phyloP scores from a whole-genome alignment of 2,329 filamentous ascomycete species.

The Mycogone perniciosa region DNA sequence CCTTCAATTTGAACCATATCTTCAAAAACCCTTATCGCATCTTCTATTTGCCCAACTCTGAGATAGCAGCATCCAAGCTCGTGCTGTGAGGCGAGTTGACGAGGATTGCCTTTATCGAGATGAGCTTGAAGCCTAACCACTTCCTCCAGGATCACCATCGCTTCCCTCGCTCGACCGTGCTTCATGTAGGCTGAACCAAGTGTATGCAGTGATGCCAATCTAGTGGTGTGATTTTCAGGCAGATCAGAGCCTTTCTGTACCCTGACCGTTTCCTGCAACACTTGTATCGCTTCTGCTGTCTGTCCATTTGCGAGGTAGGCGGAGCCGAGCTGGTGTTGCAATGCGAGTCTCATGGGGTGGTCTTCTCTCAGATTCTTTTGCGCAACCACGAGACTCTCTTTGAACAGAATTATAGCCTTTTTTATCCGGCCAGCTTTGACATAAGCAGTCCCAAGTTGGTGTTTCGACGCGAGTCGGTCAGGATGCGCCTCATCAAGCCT shows the following conservation, averaged over 20 bases:
- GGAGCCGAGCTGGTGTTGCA: background rate
- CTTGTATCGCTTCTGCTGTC: background rate
- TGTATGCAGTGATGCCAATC: conserved; percentile 1
- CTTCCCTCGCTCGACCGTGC: background rate
- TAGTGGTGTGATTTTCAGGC: background rate
- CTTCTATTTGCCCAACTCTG: background rate
- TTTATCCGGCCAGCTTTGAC: conserved; percentile 1
- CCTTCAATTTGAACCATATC: background rate
- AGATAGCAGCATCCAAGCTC: conserved; percentile 8
- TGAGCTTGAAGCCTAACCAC: background rate
- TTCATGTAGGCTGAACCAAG: conserved; percentile 3
- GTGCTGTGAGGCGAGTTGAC: conserved; percentile 1
- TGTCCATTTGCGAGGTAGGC: conserved; percentile 5
- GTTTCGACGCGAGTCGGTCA: conserved; percentile 1
- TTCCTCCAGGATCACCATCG: background rate
- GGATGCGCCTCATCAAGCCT: conserved; percentile 4
- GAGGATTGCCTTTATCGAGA: background rate
- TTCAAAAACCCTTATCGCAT: conserved; percentile 1
- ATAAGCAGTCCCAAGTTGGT: conserved; percentile 9
- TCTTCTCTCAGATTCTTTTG: background rate
- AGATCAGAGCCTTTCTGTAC: background rate
- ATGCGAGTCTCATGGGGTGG: background rate
- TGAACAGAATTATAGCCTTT: background rate
- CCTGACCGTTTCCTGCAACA: conserved; percentile 1
- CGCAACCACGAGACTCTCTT: background rate